Percentiles rank a stretch among this genome's conserved stretches.
These are phyloP conservation scores for Kurtzmaniella quercitrusa DNA, from an alignment of 1,139 yeast genomes.

Conservation along the genomic window DNA sequence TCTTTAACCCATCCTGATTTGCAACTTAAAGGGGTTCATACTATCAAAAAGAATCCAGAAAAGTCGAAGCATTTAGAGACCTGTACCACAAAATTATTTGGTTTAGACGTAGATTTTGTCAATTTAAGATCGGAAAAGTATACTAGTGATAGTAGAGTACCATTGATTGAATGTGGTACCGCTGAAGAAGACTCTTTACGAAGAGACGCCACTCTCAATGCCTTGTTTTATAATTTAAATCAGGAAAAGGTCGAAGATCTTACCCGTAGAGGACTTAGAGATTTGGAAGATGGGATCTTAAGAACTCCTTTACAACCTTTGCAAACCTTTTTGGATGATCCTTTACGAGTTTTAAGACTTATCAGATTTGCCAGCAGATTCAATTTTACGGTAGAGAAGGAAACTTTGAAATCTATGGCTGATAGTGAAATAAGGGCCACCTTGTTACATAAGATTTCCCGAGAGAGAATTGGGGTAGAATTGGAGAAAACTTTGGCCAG, in stretches of 20 bases:
- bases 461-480: slow-evolving; percentile 90
- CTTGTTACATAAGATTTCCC: slow-evolving; percentile 69
- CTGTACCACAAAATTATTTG: slow-evolving; percentile 83
- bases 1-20: slow-evolving; percentile 36
- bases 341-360: slow-evolving; percentile 78
- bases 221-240: slow-evolving; percentile 79
- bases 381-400: slow-evolving; percentile 58
- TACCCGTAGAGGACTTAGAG: slow-evolving; percentile 71
- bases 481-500: slow-evolving; percentile 70
- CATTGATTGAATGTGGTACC: slow-evolving; percentile 74
- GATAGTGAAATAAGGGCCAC: slow-evolving; percentile 53
- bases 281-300: slow-evolving; percentile 63
- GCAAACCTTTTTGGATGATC: slow-evolving; percentile 89
- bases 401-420: slow-evolving; percentile 64
- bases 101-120: slow-evolving; percentile 85
- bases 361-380: slow-evolving; percentile 83
- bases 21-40: slow-evolving; percentile 57
- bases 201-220: slow-evolving; percentile 92
- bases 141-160: slow-evolving; percentile 77
- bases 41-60: slow-evolving; percentile 88
- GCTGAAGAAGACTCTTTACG: slow-evolving; percentile 88
- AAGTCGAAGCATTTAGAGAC: slow-evolving; percentile 95
- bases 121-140: slow-evolving; percentile 86
- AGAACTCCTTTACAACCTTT: slow-evolving; percentile 85
- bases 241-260: slow-evolving; percentile 74